phyloP scores from a whole-genome alignment of 2,329 filamentous ascomycete species.

The Aspergillus fijiensis region DNA sequence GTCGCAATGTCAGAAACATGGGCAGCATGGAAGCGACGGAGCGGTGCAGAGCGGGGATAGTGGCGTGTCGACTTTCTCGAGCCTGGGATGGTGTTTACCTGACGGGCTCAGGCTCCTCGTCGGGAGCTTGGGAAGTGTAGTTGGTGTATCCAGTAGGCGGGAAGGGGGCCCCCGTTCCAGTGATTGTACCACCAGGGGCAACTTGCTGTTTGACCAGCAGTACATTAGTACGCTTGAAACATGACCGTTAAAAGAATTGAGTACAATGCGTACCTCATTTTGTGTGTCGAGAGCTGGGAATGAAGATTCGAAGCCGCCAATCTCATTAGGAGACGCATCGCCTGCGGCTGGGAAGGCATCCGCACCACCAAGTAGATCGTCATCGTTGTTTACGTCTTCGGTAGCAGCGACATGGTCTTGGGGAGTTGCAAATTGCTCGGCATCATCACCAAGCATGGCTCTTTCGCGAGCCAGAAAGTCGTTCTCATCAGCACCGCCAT shows the following conservation, averaged over 20 bases:
- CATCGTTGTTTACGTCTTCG: constrained; percentile 62
- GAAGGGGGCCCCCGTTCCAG: constrained; percentile 63
- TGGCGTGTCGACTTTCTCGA: neutral
- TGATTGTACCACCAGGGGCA: constrained; percentile 76
- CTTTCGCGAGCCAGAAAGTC: constrained; percentile 93
- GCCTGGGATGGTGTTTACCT: constrained; percentile 45
- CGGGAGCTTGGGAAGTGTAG: constrained; percentile 57
- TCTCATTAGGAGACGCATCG: constrained; percentile 35
- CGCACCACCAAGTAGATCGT: constrained; percentile 70
- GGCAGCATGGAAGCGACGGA: neutral
- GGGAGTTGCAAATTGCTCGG: constrained; percentile 79
- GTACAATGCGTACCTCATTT: constrained; percentile 62
- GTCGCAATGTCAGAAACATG: neutral
- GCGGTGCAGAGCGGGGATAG: neutral
- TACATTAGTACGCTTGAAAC: constrained; percentile 13
- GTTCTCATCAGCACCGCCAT: constrained; percentile 58
- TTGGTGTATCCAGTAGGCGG: constrained; percentile 52
- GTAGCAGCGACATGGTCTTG: constrained; percentile 62
- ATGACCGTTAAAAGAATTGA: neutral
- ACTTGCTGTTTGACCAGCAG: constrained; percentile 55
- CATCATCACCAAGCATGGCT: constrained; percentile 86
- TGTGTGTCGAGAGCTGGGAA: constrained; percentile 78
- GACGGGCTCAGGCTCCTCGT: constrained; percentile 86
- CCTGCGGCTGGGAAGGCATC: constrained; percentile 26
- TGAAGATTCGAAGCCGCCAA: constrained; percentile 75